Base-by-base conservation (phyloP, 805 yeast species). In the Zygoascus bituminiphila region DNA sequence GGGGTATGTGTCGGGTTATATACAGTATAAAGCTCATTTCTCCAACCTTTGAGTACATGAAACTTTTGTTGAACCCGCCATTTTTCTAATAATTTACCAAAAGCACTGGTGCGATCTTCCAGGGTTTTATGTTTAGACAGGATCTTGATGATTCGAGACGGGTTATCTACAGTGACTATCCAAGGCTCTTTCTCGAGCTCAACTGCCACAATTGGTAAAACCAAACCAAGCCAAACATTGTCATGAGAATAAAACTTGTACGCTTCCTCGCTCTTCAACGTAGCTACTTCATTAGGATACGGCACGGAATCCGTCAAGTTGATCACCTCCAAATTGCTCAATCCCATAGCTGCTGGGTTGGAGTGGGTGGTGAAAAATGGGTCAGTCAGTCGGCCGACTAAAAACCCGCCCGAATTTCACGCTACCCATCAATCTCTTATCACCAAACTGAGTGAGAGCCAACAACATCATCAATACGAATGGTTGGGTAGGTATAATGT, bases 1-100 rank as follows among this genome's bases (percentile, higher is more conserved):
- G 84, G 83, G 0, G 49, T 53, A 15, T 70, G 67, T 0, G 69
- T 51, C 0, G 82, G 79, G 48, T 75, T 73, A 64, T 82, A 87
- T 4, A 89, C 78, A 0, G 82, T 73, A 63, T 88, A 93, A 33
- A 77, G 71, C 65, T 93, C 98, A 62, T 84, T 66, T 62, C 98
- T 75, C 98, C 98, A 93, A 22, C 72, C 74, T 38, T 56, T 48
- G 6, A 66, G 56, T 12, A 55, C 62, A 2, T 47, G 48, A 43
- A 66, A 67, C 4, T 41, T 47, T 5, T 50, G 45, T 1, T 33
- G n/a, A 0, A 33, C 42, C 1, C 61, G 51, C 63, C 67, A 60
- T 4, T 50, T 29, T 8, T 49, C 45, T 20, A 58, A 51, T 10
- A 65, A 45, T 12, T 42, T 42, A 5, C 51, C 57, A 51, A 71